Base-by-base conservation (phyloP, 441 rosid species). In the Metrosideros polymorpha region DNA sequence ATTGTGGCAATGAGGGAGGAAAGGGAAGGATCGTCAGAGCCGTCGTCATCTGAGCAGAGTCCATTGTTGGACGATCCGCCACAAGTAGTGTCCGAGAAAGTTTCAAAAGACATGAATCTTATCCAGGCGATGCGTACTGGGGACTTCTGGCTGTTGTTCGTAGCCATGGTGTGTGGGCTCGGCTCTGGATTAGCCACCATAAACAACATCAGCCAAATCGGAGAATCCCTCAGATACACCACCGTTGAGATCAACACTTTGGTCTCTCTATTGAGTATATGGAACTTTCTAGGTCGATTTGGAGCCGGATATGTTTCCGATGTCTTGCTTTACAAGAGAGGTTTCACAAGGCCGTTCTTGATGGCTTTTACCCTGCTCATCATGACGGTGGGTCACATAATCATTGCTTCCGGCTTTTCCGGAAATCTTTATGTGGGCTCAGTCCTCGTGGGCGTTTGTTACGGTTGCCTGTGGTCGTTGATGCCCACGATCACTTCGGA, bases 251-350 rank as follows among this genome's bases (percentile, higher is more conserved):
- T 88, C 83, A 92, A 89, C 82, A 90, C 98, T 2, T 85, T 95
- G 88, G 94, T 95, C 84, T 89, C 98, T n/a, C 89, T 94, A 59
- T 89, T 90, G 90, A 94, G 93, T 82, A 95, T 94, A 91, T 96
- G 98, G 98, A 95, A 93, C 86, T 96, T 95, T 86, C 94, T 94
- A 9, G 98, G 98, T 29, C 94, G 98, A 54, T 93, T 96, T n/a
- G 94, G 95, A 53, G 98, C 91, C 14, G 98, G 98, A 17, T 93
- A 87, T 57, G 87, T 89, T 2, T 94, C 98, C 0, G 98, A 96
- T 87, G 86, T 89, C 25, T 88, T 94, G 89, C 90, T 96, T 49
- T 94, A 90, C 82, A 91, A 85, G 51, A 76, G 86, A 52, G 98
- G 98, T 27, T 94, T 90, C 92, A 92, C 91, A 12, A 91, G 97